These are phyloP conservation scores for Acer negundo DNA, from an alignment of 345 rosid genomes.

Conservation along the genomic window DNA sequence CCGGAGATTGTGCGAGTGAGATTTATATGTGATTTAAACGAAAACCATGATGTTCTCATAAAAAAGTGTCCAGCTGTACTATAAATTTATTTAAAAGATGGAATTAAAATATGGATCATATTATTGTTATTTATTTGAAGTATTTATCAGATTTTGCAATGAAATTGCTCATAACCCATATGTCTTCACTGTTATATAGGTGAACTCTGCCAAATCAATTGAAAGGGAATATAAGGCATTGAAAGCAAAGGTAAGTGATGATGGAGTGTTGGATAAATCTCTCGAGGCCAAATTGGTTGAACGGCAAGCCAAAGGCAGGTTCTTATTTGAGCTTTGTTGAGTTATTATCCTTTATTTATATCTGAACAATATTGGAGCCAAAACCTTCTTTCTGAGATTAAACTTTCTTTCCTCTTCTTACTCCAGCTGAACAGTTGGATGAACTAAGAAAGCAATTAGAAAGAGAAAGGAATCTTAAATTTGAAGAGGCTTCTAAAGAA, in stretches of 20 bases:
- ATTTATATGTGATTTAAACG: neutral
- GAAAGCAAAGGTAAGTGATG: constrained; percentile 69
- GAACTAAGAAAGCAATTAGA: constrained; percentile 52
- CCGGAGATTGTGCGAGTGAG: neutral
- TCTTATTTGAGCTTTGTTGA: constrained; percentile 18
- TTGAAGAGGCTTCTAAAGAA: constrained; percentile 54
- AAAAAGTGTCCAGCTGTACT: neutral
- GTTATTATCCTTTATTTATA: neutral
- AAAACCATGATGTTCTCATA: too few relatives aligned
- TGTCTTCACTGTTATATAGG: constrained; percentile 33
- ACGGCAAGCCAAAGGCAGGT: constrained; percentile 64
- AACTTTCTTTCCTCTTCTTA: constrained; percentile 1
- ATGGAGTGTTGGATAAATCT: constrained; percentile 59
- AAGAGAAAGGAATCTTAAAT: constrained; percentile 58
- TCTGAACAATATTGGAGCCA: constrained; percentile 8
- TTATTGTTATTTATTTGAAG: neutral
- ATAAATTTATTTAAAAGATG: neutral
- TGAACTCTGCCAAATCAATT: constrained; percentile 72
- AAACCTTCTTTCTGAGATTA: neutral
- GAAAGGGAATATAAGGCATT: constrained; percentile 76
- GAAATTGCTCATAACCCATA: neutral
- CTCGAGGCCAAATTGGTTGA: constrained; percentile 78
- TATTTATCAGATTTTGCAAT: neutral
- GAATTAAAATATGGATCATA: neutral
- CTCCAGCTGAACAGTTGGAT: constrained; percentile 63